Conservation (phyloP, 2,329 filamentous ascomycete species). For the Hymenoscyphus salicellus region DNA sequence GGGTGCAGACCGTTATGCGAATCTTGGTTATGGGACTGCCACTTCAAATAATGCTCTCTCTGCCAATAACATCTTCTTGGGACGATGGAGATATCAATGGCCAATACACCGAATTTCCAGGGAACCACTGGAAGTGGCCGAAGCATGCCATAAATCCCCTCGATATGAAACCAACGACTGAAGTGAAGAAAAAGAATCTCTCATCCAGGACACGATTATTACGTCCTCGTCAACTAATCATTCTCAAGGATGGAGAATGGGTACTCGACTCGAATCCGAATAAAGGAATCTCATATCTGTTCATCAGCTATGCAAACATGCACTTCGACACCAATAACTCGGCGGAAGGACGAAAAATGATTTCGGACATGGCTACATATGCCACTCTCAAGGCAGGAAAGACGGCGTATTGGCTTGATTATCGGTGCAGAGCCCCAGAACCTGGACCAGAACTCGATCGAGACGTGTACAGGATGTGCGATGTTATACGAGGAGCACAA, state of each 20-base stretch:
- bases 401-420: slow-evolving; percentile 17
- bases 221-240: slow-evolving; percentile 11
- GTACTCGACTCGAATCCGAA: slow-evolving; percentile 7
- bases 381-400: slow-evolving; percentile 3
- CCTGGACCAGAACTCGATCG: slow-evolving; percentile 10
- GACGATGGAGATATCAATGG: slow-evolving; percentile 21
- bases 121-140: slow-evolving; percentile 31
- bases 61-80: slow-evolving; percentile 21
- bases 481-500: slow-evolving; percentile 20
- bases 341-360: slow-evolving; percentile 4
- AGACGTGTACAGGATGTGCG: slow-evolving; percentile 21
- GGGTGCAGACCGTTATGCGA: slow-evolving; percentile 13
- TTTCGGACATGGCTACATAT: slow-evolving; percentile 10
- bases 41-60: slow-evolving; percentile 25
- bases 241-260: slow-evolving; percentile 12
- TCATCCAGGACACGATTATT: slow-evolving; percentile 8
- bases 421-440: slow-evolving; percentile 5
- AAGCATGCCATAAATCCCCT: slow-evolving; percentile 31
- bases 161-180: slow-evolving; percentile 22
- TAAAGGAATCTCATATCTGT: slow-evolving; percentile 12
- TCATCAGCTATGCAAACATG: slow-evolving; percentile 16
- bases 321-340: slow-evolving; percentile 17
- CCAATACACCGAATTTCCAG: slow-evolving; percentile 27
- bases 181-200: background rate
- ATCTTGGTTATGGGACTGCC: slow-evolving; percentile 25